phyloP scores from a whole-genome alignment of 2,329 filamentous ascomycete species.

The Hypoxylon sp. region DNA sequence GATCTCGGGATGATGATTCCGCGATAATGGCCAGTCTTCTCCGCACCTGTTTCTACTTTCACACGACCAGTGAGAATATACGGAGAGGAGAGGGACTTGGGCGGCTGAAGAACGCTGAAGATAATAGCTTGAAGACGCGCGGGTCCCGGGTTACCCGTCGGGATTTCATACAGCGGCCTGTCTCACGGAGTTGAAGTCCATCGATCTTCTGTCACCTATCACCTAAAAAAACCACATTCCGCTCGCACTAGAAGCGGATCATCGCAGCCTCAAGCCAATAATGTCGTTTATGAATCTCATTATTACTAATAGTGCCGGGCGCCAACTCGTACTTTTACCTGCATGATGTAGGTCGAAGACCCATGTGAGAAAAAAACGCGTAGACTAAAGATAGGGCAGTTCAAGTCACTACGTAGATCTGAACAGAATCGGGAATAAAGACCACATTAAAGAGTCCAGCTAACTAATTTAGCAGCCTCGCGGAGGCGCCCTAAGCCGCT shows the following conservation, averaged over 20 bases:
- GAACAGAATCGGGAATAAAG: conserved; percentile 29
- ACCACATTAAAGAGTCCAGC: conserved; percentile 24
- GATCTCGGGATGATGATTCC: conserved; percentile 36
- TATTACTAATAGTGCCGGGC: conserved; percentile 32
- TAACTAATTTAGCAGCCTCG: conserved; percentile 38
- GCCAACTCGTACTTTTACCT: conserved; percentile 15
- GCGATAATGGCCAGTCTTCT: conserved; percentile 20
- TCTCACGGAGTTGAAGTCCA: conserved; percentile 24
- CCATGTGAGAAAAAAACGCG: conserved; percentile 8
- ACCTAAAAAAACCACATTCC: conserved; percentile 19
- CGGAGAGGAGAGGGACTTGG: neutral
- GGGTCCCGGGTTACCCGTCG: conserved; percentile 4
- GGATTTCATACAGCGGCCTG: conserved; percentile 17
- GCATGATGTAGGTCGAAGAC: conserved; percentile 8
- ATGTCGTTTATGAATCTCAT: conserved; percentile 1
- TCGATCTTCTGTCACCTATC: conserved; percentile 24
- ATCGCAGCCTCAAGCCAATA: conserved; percentile 19
- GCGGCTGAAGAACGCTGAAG: conserved; percentile 1
- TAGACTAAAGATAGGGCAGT: conserved; percentile 8
- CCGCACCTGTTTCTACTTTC: conserved; percentile 17
- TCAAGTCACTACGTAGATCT: conserved; percentile 31
- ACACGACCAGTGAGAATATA: conserved; percentile 9
- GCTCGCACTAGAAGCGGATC: conserved; percentile 16
- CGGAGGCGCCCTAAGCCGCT: conserved; percentile 23
- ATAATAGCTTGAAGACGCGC: conserved; percentile 11